phyloP scores from a whole-genome alignment of 192 early-diverging fungal species.

The Globomyces pollinis-pini region DNA sequence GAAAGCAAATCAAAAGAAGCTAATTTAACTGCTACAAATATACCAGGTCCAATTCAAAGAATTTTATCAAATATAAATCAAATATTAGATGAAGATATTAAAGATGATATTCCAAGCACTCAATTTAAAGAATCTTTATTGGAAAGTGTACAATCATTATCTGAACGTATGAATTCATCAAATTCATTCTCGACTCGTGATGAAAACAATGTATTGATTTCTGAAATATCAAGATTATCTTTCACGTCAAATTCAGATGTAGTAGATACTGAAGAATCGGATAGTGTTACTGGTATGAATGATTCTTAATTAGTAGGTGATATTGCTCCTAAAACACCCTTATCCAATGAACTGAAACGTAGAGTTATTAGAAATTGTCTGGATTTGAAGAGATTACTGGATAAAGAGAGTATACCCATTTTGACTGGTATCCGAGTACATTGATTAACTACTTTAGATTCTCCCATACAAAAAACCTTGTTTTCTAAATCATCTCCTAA shows the following conservation, averaged over 20 bases:
- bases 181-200: background rate
- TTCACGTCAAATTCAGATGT: background rate
- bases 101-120: too few species aligned
- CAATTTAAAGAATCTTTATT: too few species aligned
- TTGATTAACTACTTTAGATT: constrained; percentile 19
- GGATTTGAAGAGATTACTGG: constrained; percentile 39
- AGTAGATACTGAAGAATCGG: background rate
- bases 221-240: background rate
- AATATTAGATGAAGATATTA: background rate
- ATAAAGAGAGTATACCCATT: constrained; percentile 33
- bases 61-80: background rate
- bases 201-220: background rate
- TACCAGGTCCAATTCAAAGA: background rate
- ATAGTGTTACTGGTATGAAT: too few species aligned
- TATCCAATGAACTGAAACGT: background rate
- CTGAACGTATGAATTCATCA: too few species aligned
- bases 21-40: background rate
- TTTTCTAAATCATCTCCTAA: constrained; percentile 31
- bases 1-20: background rate
- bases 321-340: background rate
- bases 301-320: too few species aligned
- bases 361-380: constrained; percentile 16
- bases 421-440: constrained; percentile 9
- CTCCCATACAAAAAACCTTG: constrained; percentile 31
- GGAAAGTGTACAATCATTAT: too few species aligned